Percentiles rank a stretch among this genome's conserved stretches.
These are phyloP conservation scores for Puccinia polysora DNA, from an alignment of 1,284 basidiomycete genomes.

Conservation along the genomic window DNA sequence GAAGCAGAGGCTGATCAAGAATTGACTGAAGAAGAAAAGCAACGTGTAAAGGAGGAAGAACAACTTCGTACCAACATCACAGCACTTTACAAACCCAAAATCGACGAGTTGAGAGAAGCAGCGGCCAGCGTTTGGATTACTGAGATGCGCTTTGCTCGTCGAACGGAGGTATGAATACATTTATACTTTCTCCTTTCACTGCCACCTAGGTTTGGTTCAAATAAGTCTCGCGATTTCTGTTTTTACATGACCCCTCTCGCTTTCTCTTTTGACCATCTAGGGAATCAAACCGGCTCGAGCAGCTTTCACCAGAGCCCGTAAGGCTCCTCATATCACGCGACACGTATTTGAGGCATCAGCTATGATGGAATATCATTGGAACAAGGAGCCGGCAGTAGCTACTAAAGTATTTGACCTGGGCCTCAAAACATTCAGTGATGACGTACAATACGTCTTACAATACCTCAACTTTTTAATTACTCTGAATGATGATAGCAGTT, in stretches of 20 bases:
- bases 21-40: slow-evolving; percentile 53
- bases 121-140: slow-evolving; percentile 64
- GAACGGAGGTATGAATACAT: slow-evolving; percentile 62
- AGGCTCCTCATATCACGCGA: slow-evolving; percentile 80
- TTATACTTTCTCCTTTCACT: not conserved
- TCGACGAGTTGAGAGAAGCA: slow-evolving; percentile 57
- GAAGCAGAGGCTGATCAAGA: slow-evolving; percentile 53
- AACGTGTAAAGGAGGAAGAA: slow-evolving; percentile 53
- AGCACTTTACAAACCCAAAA: slow-evolving; percentile 53
- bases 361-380: slow-evolving; percentile 91
- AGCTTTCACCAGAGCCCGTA: slow-evolving; percentile 78
- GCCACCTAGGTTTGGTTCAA: not conserved
- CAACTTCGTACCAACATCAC: slow-evolving; percentile 51
- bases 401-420: slow-evolving; percentile 91
- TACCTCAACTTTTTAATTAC: slow-evolving; percentile 90
- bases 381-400: slow-evolving; percentile 76
- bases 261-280: slow-evolving; percentile 47
- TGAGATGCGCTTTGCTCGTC: slow-evolving; percentile 85
- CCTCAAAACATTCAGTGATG: slow-evolving; percentile 75
- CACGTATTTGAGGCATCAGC: slow-evolving; percentile 90
- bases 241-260: not conserved
- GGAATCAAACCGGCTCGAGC: slow-evolving; percentile 71
- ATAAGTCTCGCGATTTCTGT: not conserved
- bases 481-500: slow-evolving; percentile 92
- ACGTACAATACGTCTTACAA: slow-evolving; percentile 77